Percentiles rank a stretch among this genome's conserved stretches.
These are phyloP conservation scores for Heterobasidion annosum DNA, from an alignment of 1,284 basidiomycete genomes.

Conservation along the genomic window DNA sequence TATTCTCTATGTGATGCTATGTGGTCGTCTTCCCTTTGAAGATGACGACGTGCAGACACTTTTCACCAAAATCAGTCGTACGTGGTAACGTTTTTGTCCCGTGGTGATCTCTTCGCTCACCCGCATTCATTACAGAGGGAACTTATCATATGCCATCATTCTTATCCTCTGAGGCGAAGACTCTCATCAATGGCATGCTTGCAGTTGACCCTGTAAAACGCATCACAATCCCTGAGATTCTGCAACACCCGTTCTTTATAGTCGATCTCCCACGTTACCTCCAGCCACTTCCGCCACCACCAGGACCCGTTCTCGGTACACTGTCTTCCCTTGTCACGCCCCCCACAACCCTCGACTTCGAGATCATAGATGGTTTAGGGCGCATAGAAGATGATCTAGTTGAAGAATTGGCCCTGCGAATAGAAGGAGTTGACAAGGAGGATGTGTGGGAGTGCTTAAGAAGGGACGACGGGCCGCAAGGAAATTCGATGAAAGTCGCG, in stretches of 20 bases:
- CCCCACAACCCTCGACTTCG: conserved; percentile 58
- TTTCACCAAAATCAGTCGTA: conserved; percentile 90
- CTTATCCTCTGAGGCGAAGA: conserved; percentile 69
- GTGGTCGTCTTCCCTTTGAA: conserved; percentile 88
- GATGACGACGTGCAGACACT: conserved; percentile 89
- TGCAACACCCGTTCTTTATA: conserved; percentile 83
- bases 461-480: conserved; percentile 72
- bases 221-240: conserved; percentile 86
- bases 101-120: conserved; percentile 3
- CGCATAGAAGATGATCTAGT: conserved; percentile 87
- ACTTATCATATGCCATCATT: conserved; percentile 76
- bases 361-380: conserved; percentile 77
- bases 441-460: conserved; percentile 83
- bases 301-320: conserved; percentile 66
- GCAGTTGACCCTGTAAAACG: conserved; percentile 89
- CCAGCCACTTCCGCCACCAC: conserved; percentile 73
- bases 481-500: conserved; percentile 95
- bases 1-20: conserved; percentile 93
- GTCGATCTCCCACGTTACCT: conserved; percentile 83
- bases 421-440: conserved; percentile 72
- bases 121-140: conserved; percentile 47
- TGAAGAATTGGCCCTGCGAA: conserved; percentile 68
- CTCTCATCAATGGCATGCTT: conserved; percentile 81
- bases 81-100: conserved; percentile 17
- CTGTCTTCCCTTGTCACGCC: conserved; percentile 63